Conservation (phyloP, 495 filamentous ascomycete genomes). For the Ascobolus immersus region DNA sequence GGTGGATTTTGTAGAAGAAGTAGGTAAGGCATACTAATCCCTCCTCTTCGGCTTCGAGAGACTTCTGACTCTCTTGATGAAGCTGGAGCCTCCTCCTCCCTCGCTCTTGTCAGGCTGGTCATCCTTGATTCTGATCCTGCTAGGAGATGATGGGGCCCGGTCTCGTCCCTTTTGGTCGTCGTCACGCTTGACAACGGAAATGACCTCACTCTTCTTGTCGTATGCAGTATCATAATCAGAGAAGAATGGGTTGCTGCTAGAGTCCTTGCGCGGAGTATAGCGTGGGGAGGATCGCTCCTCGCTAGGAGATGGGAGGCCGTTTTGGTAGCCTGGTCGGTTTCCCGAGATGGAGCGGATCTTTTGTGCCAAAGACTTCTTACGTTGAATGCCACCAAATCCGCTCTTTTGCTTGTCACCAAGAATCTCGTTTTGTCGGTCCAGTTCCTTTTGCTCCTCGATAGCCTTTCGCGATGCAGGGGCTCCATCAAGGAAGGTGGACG, state of each 20-base stretch:
- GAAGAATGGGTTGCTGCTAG: conserved; percentile 66
- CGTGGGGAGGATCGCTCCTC: conserved; percentile 18
- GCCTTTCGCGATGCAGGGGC: conserved; percentile 65
- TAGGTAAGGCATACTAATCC: too few relatives aligned
- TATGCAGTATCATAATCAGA: conserved; percentile 52
- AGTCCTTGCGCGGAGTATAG: conserved; percentile 14
- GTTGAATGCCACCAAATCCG: conserved; percentile 39
- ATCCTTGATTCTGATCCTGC: conserved; percentile 6
- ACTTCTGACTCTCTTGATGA: conserved; percentile 15
- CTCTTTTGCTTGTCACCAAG: conserved; percentile 18
- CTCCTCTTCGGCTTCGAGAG: conserved; percentile 16
- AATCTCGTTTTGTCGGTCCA: conserved; percentile 22
- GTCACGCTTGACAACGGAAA: conserved; percentile 27
- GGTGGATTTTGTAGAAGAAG: too few relatives aligned
- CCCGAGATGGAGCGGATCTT: conserved; percentile 46
- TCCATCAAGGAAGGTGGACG: conserved; percentile 87
- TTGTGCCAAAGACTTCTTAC: conserved; percentile 86
- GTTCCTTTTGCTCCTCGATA: conserved; percentile 50
- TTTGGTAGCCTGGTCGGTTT: conserved; percentile 27
- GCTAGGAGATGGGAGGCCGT: conserved; percentile 21
- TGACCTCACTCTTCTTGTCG: conserved; percentile 39
- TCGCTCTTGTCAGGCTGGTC: conserved; percentile 6
- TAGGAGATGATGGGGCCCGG: conserved; percentile 12
- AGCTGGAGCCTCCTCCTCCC: conserved; percentile 8
- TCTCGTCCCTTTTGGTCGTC: conserved; percentile 7